Evolutionary conservation across 2,329 filamentous ascomycete genomes (phyloP).

Genomic region (Clarireedia monteithiana): DNA sequence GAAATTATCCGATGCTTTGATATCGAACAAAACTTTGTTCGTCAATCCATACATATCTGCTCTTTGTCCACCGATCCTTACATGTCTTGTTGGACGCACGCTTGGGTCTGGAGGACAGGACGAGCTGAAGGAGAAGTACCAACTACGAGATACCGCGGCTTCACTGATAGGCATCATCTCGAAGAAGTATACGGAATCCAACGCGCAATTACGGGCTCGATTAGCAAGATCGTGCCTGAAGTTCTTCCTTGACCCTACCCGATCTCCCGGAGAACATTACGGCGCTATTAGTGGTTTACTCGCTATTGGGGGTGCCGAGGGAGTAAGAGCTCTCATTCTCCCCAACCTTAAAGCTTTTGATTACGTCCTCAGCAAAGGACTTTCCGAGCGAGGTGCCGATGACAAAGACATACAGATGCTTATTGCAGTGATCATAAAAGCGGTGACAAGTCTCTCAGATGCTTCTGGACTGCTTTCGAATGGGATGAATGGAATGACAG

Average conservation of each 20-base stretch:
- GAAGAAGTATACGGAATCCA: conserved; percentile 71
- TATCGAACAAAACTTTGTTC: conserved; percentile 76
- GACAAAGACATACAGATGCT: conserved; percentile 53
- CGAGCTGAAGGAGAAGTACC: conserved; percentile 58
- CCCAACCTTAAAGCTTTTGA: conserved; percentile 61
- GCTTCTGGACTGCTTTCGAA: conserved; percentile 16
- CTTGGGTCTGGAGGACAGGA: conserved; percentile 43
- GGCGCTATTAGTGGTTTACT: conserved; percentile 77
- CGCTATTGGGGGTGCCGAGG: conserved; percentile 63
- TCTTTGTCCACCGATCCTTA: conserved; percentile 80
- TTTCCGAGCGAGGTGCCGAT: conserved; percentile 43
- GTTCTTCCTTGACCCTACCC: conserved; percentile 79
- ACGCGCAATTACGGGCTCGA: conserved; percentile 75
- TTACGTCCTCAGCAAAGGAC: conserved; percentile 47
- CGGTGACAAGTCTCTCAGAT: conserved; percentile 46
- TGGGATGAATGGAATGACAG: conserved; percentile 19
- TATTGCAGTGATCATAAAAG: conserved; percentile 46
- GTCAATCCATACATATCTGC: conserved; percentile 52
- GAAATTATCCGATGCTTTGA: conserved; percentile 76
- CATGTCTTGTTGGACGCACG: conserved; percentile 80
- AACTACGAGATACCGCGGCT: conserved; percentile 76
- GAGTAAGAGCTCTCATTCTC: conserved; percentile 55
- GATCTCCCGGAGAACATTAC: conserved; percentile 78
- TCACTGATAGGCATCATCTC: conserved; percentile 74
- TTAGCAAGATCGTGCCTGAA: conserved; percentile 91